These are phyloP conservation scores for Colletotrichum eleusines DNA, from an alignment of 2,329 filamentous ascomycete species.

Conservation along the genomic window DNA sequence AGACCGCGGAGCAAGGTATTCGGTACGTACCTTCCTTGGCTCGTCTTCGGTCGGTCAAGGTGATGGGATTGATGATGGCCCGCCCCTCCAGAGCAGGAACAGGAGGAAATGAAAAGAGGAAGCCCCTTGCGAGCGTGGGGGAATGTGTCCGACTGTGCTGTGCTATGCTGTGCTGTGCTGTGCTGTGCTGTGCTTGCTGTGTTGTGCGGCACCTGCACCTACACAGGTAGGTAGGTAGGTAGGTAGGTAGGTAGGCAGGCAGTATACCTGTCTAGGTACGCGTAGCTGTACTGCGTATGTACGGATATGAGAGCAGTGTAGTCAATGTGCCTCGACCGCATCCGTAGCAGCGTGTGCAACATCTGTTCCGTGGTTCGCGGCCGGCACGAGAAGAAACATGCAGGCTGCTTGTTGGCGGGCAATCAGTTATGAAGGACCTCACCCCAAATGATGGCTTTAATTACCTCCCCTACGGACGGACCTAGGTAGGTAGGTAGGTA, in stretches of 20 bases:
- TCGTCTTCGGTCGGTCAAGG: not conserved
- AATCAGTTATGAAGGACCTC: not conserved
- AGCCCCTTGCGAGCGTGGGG: not conserved
- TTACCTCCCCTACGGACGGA: not conserved
- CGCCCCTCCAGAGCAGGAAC: not conserved
- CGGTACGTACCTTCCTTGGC: conserved; percentile 7
- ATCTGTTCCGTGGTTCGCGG: too few species aligned
- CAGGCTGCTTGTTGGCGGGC: too few species aligned
- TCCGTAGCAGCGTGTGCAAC: not conserved
- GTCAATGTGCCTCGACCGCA: not conserved
- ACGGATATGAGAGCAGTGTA: too few species aligned
- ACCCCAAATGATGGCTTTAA: not conserved
- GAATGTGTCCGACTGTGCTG: conserved; percentile 2
- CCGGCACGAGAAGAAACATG: too few species aligned
- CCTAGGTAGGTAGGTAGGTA: too few species aligned
- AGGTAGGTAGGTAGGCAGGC: too few species aligned
- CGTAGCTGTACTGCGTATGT: too few species aligned
- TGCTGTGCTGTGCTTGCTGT: too few species aligned
- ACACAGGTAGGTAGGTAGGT: not conserved
- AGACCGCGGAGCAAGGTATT: conserved; percentile 19
- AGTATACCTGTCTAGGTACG: too few species aligned
- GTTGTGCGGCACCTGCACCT: not conserved
- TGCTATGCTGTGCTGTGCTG: too few species aligned
- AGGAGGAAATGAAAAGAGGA: conserved; percentile 13
- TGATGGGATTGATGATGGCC: conserved; percentile 14